phyloP scores from a whole-genome alignment of 441 rosid species.

The Pelargonium citronellum region DNA sequence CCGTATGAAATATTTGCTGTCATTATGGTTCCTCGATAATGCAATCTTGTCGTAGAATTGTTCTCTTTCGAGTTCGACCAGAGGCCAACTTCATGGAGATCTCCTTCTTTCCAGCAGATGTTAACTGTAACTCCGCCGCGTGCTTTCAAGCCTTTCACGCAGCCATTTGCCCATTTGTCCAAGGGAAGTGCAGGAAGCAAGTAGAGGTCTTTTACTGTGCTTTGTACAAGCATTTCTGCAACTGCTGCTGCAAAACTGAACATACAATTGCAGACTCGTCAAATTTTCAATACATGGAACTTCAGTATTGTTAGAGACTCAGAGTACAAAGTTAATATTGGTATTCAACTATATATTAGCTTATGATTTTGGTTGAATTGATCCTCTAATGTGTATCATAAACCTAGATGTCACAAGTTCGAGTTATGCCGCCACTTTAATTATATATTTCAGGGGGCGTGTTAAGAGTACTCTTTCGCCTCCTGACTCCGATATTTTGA shows the following conservation, averaged over 20 bases:
- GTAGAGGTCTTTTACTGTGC: slow-evolving; percentile 57
- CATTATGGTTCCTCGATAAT: slow-evolving; percentile 46
- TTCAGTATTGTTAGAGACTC: too few relatives aligned
- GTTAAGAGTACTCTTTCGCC: too few relatives aligned
- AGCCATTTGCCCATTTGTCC: slow-evolving; percentile 73
- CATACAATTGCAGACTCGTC: neutral
- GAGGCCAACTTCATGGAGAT: slow-evolving; percentile 57
- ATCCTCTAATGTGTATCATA: too few relatives aligned
- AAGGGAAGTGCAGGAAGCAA: slow-evolving; percentile 80
- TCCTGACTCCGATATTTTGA: too few relatives aligned
- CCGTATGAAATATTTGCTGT: slow-evolving; percentile 36
- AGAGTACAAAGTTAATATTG: too few relatives aligned
- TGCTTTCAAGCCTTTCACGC: slow-evolving; percentile 66
- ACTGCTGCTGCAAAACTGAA: slow-evolving; percentile 70
- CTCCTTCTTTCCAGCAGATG: slow-evolving; percentile 69
- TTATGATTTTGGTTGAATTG: too few relatives aligned
- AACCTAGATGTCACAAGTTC: too few relatives aligned
- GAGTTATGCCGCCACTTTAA: too few relatives aligned
- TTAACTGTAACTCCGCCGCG: slow-evolving; percentile 60
- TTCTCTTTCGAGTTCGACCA: slow-evolving; percentile 25
- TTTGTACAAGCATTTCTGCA: slow-evolving; percentile 88
- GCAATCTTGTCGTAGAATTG: slow-evolving; percentile 33
- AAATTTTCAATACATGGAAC: too few relatives aligned
- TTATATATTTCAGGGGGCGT: too few relatives aligned
- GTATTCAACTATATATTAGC: too few relatives aligned